Evolutionary conservation across 495 filamentous ascomycete genomes (phyloP), one percentile per base, ranked within the genome.

Genomic region (Aspergillus baeticus): DNA sequence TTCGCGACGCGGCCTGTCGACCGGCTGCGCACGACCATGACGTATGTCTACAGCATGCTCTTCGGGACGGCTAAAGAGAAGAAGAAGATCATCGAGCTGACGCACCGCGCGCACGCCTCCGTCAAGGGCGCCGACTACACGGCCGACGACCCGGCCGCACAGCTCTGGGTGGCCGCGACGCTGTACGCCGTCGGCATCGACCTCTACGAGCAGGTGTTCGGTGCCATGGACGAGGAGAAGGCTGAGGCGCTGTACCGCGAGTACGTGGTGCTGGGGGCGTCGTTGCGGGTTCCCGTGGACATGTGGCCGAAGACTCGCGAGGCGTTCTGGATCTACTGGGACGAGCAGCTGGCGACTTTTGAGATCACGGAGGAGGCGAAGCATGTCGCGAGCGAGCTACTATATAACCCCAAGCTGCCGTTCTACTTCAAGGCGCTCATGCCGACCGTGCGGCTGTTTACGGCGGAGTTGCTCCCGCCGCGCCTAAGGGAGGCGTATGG

Each of bases 121-220:
- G 65, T 75, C n/a, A 61, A 64, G 15, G 71, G 73, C 0, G 49
- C 61, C 0, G 63, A 63, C 43, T 72, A 72, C 45, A 51, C 53
- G 21, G 74, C 73, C 29, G 52, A 75, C 41, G 70, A 75, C 42
- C 59, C 63, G 1, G 37, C 42, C 8, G 69, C 77, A 1, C 74
- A 78, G 43, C 59, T 76, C 11, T 78, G 73, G 74, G 71, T 78
- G 3, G 73, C 74, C 0, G 68, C 74, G 1, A 76, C 75, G 0
- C 63, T 76, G 2, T 76, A 74, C 26, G 71, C 67, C 0, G 63
- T 70, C 6, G 69, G 60, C 0, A 64, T 70, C 8, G 64, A 72
- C 21, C 21, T 74, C 5, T 74, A 75, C 41, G 62, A 77, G 51
- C 55, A 59, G 21, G 56, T 72, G 14, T 78, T 70, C 54, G 72